Percentiles rank a stretch among this genome's conserved stretches.
These are phyloP conservation scores for Mikania micrantha DNA, from an alignment of 129 eudicot genomes.

Conservation along the genomic window DNA sequence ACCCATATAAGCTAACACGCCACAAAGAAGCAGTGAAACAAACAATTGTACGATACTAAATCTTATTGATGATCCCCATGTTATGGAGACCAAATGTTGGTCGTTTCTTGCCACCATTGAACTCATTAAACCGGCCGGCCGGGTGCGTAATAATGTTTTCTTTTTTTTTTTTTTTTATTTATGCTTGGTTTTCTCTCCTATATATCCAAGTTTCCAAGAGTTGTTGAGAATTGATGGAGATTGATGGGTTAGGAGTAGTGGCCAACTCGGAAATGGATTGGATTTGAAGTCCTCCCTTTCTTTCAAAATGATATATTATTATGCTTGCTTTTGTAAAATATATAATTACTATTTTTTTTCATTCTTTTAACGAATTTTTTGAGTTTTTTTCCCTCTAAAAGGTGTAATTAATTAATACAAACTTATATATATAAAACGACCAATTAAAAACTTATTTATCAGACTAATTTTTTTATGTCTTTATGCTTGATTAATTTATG, in stretches of 20 bases:
- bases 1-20: conserved; percentile 43
- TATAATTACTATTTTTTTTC: too few relatives aligned
- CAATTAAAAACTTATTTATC: too few relatives aligned
- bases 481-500: too few relatives aligned
- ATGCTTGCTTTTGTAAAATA: not conserved
- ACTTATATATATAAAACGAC: too few relatives aligned
- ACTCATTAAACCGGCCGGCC: not conserved
- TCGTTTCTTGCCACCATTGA: conserved; percentile 36
- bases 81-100: conserved; percentile 30
- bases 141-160: too few relatives aligned
- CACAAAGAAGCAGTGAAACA: conserved; percentile 39
- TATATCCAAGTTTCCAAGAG: conserved; percentile 21
- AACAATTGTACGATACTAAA: conserved; percentile 55
- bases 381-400: too few relatives aligned
- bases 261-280: conserved; percentile 25
- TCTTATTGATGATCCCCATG: conserved; percentile 46
- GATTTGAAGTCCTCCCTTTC: conserved; percentile 17
- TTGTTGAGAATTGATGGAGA: conserved; percentile 31
- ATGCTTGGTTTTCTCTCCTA: conserved; percentile 22
- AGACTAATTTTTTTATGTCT: too few relatives aligned
- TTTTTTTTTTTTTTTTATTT: too few relatives aligned
- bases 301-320: conserved; percentile 1
- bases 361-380: too few relatives aligned
- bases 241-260: conserved; percentile 33
- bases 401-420: too few relatives aligned